Base-by-base conservation (phyloP, 2,329 filamentous ascomycete species). In the Phoma sp. region DNA sequence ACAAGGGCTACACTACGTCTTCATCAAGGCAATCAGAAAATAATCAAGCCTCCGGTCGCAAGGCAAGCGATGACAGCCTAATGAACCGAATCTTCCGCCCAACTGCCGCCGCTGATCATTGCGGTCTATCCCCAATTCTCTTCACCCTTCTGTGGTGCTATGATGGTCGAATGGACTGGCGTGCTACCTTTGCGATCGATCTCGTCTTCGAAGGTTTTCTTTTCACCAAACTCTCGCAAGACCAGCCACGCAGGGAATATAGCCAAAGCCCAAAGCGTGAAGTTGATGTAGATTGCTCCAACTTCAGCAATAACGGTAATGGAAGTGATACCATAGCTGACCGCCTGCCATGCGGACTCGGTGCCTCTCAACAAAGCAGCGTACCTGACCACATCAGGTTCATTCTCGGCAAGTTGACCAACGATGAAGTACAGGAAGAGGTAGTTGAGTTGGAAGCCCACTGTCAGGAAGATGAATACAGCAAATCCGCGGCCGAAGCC, bases 361-460 rank as follows among this genome's bases (percentile, higher is more conserved):
- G 86, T 89, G 1, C 86, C 89, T 50, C 88, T 80, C 2, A 91
- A 77, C 10, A 91, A 72, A 0, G 86, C 87, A 0, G 88, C 83
- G 64, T 88, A 86, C 0, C 88, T 82, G 38, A 91, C 83, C 1
- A 90, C 82, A 60, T 91, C 85, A 23, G 81, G 79, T 45, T 89
- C 80, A 5, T 80, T 78, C 4, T 78, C 72, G 1, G 89, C 86
- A 2, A 91, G 69, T 61, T 89, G 86, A 4, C 84, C 82, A 8
- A 91, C 83, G 55, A 91, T 78, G 64, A 91, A 91, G 75, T 90
- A 90, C 79, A 90, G 72, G 68, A 86, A 90, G 59, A 90, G 79
- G 67, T 91, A 91, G 69, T 91, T 91, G 7, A 90, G 61, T 72
- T 91, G 88, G 62, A 91, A 91, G 0, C 86, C 84, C 9, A 84